Percentiles rank a stretch among this genome's conserved stretches.
These are phyloP conservation scores for Sugiyamaella pinicola DNA, from an alignment of 1,139 yeast genomes.

Conservation along the genomic window DNA sequence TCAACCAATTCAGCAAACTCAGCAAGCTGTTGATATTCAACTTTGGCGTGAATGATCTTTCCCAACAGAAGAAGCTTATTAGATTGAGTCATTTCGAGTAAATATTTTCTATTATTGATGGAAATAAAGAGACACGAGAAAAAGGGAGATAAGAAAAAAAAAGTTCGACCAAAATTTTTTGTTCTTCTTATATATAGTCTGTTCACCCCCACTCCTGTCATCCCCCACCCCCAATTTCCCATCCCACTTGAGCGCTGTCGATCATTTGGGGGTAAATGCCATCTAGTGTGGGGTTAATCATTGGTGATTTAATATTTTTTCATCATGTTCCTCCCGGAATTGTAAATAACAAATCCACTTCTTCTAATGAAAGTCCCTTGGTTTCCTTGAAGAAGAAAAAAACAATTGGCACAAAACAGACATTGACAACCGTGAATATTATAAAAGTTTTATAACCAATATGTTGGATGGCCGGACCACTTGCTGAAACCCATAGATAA, in stretches of 20 bases:
- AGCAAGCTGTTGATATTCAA: constrained; percentile 34
- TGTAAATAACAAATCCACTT: too few species aligned
- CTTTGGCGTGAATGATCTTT: constrained; percentile 31
- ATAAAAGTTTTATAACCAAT: too few species aligned
- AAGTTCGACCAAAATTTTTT: background rate
- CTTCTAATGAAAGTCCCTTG: too few species aligned
- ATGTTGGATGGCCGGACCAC: too few species aligned
- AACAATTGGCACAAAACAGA: too few species aligned
- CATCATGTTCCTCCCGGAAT: too few species aligned
- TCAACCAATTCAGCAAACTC: constrained; percentile 32
- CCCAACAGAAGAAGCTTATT: constrained; percentile 33
- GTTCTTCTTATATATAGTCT: background rate
- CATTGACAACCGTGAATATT: too few species aligned
- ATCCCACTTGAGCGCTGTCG: background rate
- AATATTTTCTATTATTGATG: too few species aligned
- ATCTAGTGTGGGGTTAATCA: constrained; percentile 7
- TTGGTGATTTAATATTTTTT: too few species aligned
- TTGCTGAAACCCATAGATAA: too few species aligned
- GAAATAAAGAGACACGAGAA: background rate
- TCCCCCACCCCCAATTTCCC: constrained; percentile 1
- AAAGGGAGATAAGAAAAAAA: background rate
- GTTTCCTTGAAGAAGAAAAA: too few species aligned
- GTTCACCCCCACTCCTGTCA: background rate
- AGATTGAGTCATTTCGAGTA: constrained; percentile 15
- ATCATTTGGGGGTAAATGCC: constrained; percentile 5